These are phyloP conservation scores for Podaxis rugospora DNA, from an alignment of 768 basidiomycete genomes.

Conservation along the genomic window DNA sequence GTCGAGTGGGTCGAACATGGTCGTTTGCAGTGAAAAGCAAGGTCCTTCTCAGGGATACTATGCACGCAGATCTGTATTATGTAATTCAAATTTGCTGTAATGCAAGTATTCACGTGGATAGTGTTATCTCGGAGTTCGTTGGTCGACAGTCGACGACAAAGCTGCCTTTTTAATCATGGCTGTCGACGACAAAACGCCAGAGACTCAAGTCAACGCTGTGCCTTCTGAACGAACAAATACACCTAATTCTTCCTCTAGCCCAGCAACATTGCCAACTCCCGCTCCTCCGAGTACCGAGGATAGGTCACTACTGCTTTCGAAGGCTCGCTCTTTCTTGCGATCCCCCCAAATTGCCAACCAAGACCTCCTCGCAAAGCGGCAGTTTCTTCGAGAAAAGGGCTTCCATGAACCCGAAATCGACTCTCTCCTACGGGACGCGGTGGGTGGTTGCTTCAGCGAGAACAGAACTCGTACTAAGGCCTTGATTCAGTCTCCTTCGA, in stretches of 20 bases:
- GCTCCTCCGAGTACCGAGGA: slow-evolving; percentile 11
- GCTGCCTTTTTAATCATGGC: neutral
- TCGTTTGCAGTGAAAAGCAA: neutral
- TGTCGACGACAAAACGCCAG: neutral
- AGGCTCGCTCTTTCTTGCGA: slow-evolving; percentile 59
- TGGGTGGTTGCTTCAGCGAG: slow-evolving; percentile 25
- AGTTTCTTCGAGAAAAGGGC: slow-evolving; percentile 70
- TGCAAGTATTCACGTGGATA: neutral
- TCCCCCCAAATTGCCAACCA: slow-evolving; percentile 64
- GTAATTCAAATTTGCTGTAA: neutral
- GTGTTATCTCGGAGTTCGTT: neutral
- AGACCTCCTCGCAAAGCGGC: slow-evolving; percentile 49
- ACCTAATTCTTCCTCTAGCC: neutral
- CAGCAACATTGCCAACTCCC: neutral
- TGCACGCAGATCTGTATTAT: neutral
- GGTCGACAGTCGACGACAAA: neutral
- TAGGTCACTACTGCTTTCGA: slow-evolving; percentile 41
- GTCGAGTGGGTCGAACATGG: slow-evolving; percentile 72
- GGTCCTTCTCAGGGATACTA: too few species aligned
- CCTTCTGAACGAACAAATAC: neutral
- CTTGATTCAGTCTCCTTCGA: slow-evolving; percentile 24
- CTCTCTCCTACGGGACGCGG: slow-evolving; percentile 50
- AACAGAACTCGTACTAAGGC: neutral
- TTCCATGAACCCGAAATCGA: slow-evolving; percentile 59
- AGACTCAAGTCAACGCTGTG: neutral